Conservation (phyloP, 2,329 filamentous ascomycete species). For the Stagonosporopsis vannaccii region DNA sequence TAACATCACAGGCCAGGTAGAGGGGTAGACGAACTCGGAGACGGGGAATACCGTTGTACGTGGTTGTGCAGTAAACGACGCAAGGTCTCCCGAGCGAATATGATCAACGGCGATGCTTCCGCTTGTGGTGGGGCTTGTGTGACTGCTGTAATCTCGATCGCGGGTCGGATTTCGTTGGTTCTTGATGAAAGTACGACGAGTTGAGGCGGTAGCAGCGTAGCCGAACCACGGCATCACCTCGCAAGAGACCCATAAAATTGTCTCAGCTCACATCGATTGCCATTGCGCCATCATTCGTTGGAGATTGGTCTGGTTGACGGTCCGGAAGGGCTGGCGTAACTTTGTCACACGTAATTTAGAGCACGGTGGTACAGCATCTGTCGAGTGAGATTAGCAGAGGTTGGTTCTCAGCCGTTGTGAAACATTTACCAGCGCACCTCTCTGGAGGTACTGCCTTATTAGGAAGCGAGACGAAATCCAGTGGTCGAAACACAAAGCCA, state of each 20-base stretch:
- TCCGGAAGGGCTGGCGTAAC: conserved; percentile 14
- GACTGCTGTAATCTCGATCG: conserved; percentile 6
- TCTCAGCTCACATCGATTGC: conserved; percentile 9
- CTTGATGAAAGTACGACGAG: conserved; percentile 3
- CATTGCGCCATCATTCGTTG: conserved; percentile 4
- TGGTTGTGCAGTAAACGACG: conserved; percentile 30
- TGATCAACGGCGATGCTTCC: conserved; percentile 21
- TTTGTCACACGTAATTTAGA: conserved; percentile 28
- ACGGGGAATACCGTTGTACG: conserved; percentile 23
- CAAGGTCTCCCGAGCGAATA: conserved; percentile 24
- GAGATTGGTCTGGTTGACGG: neutral
- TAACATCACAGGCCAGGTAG: conserved; percentile 23
- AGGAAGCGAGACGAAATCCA: conserved; percentile 3
- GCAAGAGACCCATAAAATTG: neutral
- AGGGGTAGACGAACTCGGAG: conserved; percentile 21
- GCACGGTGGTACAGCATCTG: conserved; percentile 28
- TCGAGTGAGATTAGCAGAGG: conserved; percentile 26
- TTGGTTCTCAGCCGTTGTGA: conserved; percentile 21
- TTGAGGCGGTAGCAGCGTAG: neutral
- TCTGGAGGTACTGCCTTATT: conserved; percentile 6
- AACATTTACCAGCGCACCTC: conserved; percentile 36
- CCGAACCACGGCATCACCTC: conserved; percentile 7
- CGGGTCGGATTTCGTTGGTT: neutral
- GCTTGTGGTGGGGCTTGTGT: conserved; percentile 20
- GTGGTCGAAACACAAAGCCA: conserved; percentile 8